Evolutionary conservation across 1,284 basidiomycete genomes (phyloP), one percentile per base, ranked within the genome.

Genomic region (Gomphus bonarii): DNA sequence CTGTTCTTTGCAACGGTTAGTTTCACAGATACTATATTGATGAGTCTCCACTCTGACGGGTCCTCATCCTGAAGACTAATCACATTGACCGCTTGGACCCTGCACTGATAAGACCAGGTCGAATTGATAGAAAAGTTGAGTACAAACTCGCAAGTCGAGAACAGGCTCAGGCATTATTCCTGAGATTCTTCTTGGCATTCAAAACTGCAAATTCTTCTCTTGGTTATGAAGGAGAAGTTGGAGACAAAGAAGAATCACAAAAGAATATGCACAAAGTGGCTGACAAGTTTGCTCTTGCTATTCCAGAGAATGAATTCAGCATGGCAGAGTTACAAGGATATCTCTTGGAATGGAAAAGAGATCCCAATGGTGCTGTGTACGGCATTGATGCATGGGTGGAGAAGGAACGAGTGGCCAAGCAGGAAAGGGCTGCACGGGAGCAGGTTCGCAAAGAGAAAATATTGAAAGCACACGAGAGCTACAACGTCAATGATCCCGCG

Each of bases 1-100:
- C 65, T 80, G 9, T 76, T 80, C 61, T 80, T 81, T 61, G 77
- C 77, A 0, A 81, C 79, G 0, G 76, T 76, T 55, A 54, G 70
- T 58, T 16, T 16, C 8, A 16, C 7, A 40, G 6, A 40, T 40
- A 18, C 18, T 35, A 18, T 25, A 14, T 20, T 28, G 44, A 5
- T 14, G 40, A 10, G 46, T 16, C 7, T 30, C 42, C 4, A 31
- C 2, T 14, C 42, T 25, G 22, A 22, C 25, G 22, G 25, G 14
- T 20, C 25, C 3, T 22, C 18, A 46, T 20, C 14, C 5, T 58
- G 3, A 44, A 79, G 76, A 80, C 78, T 0, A 80, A 81, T 61
- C 73, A 79, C 60, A 67, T 78, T n/a, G 77, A 80, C 49, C 71
- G 70, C 28, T 68, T 81, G 4, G 78, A 81, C 61, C 66, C 75